These are phyloP conservation scores for Hypocrella siamensis DNA, from an alignment of 2,329 filamentous ascomycete species.

Conservation along the genomic window DNA sequence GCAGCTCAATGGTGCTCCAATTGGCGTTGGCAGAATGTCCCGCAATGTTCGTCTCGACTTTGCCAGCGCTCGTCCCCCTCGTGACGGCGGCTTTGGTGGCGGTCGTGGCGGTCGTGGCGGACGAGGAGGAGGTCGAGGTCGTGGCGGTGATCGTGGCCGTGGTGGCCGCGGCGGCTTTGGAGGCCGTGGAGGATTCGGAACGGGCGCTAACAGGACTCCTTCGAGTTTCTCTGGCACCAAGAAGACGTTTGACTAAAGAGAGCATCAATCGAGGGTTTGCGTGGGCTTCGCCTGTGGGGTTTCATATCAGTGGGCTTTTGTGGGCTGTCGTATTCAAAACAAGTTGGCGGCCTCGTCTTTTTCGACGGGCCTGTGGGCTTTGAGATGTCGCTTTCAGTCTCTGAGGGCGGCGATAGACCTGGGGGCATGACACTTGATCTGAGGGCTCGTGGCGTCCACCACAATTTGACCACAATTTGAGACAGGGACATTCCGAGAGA, in stretches of 20 bases:
- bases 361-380: slow-evolving; percentile 30
- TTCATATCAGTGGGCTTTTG: slow-evolving; percentile 28
- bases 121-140: slow-evolving; percentile 24
- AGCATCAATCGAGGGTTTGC: slow-evolving; percentile 14
- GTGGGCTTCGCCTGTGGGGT: slow-evolving; percentile 10
- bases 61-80: slow-evolving; percentile 49
- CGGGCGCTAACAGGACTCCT: slow-evolving; percentile 27
- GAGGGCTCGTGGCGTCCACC: slow-evolving; percentile 21
- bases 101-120: slow-evolving; percentile 36
- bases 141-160: slow-evolving; percentile 32
- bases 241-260: slow-evolving; percentile 46
- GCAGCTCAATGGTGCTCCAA: slow-evolving; percentile 49
- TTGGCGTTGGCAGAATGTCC: slow-evolving; percentile 49
- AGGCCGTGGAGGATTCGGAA: slow-evolving; percentile 34
- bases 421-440: slow-evolving; percentile 27
- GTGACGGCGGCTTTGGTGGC: slow-evolving; percentile 36
- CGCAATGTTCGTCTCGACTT: slow-evolving; percentile 74
- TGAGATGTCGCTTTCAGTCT: slow-evolving; percentile 33
- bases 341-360: slow-evolving; percentile 15
- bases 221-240: slow-evolving; percentile 52
- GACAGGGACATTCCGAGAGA: slow-evolving; percentile 3
- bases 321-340: slow-evolving; percentile 40
- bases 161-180: slow-evolving; percentile 35
- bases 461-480: slow-evolving; percentile 2
- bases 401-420: slow-evolving; percentile 34